Evolutionary conservation across 352 stramenopile species (phyloP).

Genomic region (Phytophthora citrophthora): DNA sequence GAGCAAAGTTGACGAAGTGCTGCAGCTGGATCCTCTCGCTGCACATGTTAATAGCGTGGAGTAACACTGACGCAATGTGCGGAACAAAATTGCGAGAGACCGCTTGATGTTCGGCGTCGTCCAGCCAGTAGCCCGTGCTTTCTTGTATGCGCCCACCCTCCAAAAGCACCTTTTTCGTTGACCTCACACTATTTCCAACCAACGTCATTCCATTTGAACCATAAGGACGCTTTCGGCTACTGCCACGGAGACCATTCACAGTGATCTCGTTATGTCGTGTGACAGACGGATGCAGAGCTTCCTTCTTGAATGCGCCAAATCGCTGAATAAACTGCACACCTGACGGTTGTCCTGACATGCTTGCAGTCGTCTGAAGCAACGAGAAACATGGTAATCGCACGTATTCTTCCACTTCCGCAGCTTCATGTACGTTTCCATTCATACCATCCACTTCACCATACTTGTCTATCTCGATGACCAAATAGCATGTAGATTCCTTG

Average conservation of each 20-base stretch:
- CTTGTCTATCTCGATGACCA: conserved; percentile 89
- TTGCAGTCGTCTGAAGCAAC: conserved; percentile 73
- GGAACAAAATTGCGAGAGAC: conserved; percentile 51
- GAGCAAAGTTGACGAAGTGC: conserved; percentile 89
- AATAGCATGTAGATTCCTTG: conserved; percentile 85
- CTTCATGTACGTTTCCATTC: conserved; percentile 58
- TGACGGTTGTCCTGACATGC: conserved; percentile 59
- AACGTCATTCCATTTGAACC: conserved; percentile 20
- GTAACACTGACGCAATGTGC: conserved; percentile 76
- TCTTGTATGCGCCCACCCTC: conserved; percentile 33
- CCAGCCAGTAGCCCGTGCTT: conserved; percentile 37
- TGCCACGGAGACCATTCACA: conserved; percentile 28
- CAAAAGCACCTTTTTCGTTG: conserved; percentile 45
- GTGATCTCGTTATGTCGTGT: conserved; percentile 56
- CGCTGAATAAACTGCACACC: conserved; percentile 88
- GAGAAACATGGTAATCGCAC: conserved; percentile 84
- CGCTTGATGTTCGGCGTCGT: conserved; percentile 28
- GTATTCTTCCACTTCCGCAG: conserved; percentile 63
- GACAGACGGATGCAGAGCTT: conserved; percentile 69
- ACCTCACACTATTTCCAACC: conserved; percentile 21
- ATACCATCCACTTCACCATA: conserved; percentile 75
- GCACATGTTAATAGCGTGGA: conserved; percentile 87
- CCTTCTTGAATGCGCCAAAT: conserved; percentile 82
- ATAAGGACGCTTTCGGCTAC: conserved; percentile 46
- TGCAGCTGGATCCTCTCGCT: conserved; percentile 87